Evolutionary conservation across 768 basidiomycete species (phyloP).

Genomic region (Leccinum longicurvipes): DNA sequence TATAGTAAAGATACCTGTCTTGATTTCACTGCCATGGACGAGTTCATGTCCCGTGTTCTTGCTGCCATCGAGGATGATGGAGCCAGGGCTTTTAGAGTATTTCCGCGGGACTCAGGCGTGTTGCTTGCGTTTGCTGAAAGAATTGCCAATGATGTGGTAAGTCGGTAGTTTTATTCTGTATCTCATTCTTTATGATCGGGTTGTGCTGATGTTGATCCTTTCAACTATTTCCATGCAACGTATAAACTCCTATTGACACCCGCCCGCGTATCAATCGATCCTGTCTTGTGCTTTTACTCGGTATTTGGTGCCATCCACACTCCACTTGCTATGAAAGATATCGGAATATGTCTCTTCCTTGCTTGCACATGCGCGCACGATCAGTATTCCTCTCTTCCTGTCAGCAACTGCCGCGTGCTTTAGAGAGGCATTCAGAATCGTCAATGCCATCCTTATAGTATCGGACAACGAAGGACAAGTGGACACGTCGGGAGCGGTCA

Average conservation of each 20-base stretch:
- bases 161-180: slow-evolving; percentile 21
- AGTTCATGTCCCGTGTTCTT: slow-evolving; percentile 73
- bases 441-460: slow-evolving; percentile 67
- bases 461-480: slow-evolving; percentile 25
- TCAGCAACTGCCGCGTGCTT: slow-evolving; percentile 89
- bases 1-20: slow-evolving; percentile 54
- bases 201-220: background rate
- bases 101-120: slow-evolving; percentile 77
- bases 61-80: slow-evolving; percentile 71
- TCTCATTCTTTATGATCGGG: slow-evolving; percentile 1
- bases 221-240: background rate
- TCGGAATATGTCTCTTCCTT: slow-evolving; percentile 83
- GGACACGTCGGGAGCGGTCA: slow-evolving; percentile 29
- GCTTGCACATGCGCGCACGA: slow-evolving; percentile 70
- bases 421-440: slow-evolving; percentile 82
- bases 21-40: slow-evolving; percentile 92
- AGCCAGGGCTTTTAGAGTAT: slow-evolving; percentile 76
- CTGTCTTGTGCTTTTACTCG: background rate
- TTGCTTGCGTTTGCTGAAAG: slow-evolving; percentile 81
- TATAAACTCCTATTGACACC: background rate
- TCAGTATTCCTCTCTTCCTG: slow-evolving; percentile 69
- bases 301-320: background rate
- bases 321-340: slow-evolving; percentile 45
- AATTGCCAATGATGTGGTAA: slow-evolving; percentile 78
- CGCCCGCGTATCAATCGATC: background rate